Conservation (phyloP, 106 monocot genomes). For the Apostasia shenzhenica region DNA sequence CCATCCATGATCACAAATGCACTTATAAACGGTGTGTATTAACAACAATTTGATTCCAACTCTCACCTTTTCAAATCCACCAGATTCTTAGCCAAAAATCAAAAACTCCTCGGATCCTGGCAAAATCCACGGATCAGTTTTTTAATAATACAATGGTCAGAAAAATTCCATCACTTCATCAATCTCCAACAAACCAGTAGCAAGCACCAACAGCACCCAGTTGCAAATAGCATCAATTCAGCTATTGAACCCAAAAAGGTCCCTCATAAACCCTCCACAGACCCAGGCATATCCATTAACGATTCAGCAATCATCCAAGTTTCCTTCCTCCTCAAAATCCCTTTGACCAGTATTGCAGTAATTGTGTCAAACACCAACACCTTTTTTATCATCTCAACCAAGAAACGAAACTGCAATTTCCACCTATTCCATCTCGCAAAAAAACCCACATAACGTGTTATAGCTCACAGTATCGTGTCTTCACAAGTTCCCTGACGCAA, state of each 20-base stretch:
- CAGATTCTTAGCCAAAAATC: slow-evolving; percentile 36
- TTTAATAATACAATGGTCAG: slow-evolving; percentile 70
- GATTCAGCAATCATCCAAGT: slow-evolving; percentile 32
- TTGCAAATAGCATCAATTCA: slow-evolving; percentile 75
- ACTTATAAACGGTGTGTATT: slow-evolving; percentile 58
- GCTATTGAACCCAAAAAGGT: slow-evolving; percentile 67
- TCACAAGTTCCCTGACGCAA: slow-evolving; percentile 21
- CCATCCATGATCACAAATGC: slow-evolving; percentile 33
- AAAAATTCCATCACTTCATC: slow-evolving; percentile 37
- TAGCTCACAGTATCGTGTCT: slow-evolving; percentile 50
- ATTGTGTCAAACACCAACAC: slow-evolving; percentile 43
- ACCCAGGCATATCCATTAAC: slow-evolving; percentile 36
- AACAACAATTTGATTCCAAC: slow-evolving; percentile 54
- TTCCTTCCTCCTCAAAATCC: slow-evolving; percentile 36
- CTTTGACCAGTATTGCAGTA: slow-evolving; percentile 58
- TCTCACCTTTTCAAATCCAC: slow-evolving; percentile 22
- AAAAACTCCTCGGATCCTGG: slow-evolving; percentile 38
- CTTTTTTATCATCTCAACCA: slow-evolving; percentile 76
- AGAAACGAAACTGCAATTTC: slow-evolving; percentile 34
- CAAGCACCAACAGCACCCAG: slow-evolving; percentile 29
- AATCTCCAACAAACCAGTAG: slow-evolving; percentile 29
- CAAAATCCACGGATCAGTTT: slow-evolving; percentile 68
- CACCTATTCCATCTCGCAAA: slow-evolving; percentile 33
- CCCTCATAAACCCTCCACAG: slow-evolving; percentile 34
- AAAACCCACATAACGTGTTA: slow-evolving; percentile 73